Base-by-base conservation (phyloP, 2,329 filamentous ascomycete genomes). In the Arthrocladium fulminans region DNA sequence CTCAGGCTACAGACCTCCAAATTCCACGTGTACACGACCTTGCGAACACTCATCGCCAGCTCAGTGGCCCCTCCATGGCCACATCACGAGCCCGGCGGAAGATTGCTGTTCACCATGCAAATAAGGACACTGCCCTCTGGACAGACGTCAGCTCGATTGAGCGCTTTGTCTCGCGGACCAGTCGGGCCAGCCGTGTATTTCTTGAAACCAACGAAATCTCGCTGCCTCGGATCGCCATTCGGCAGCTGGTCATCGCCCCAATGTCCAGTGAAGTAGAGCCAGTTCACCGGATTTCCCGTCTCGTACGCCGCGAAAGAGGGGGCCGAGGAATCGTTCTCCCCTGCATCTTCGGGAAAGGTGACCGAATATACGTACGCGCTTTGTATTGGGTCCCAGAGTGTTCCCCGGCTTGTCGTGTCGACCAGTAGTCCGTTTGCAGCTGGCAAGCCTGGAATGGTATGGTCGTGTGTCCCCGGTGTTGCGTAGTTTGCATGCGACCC, bases 401-500 rank as follows among this genome's bases (percentile, higher is more conserved):
- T 58, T 3, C 79, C 80, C 32, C 66, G 61, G 47, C 78, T 72
- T 10, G 75, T 74, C 48, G 76, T 71, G 57, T 83, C 73, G 35
- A 75, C 67, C 2, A 81, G 60, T 4, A 77, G 66, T 10, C 45
- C 45, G 5, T 9, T n/a, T n/a, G 30, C 35, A 2, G 55, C 56
- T 0, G 76, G 77, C 15, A 81, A 48, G 48, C 77, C 72, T 0
- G 80, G 80, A 47, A 83, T 80, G 0, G 74, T 75, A 57, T 83
- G 79, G 58, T 83, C 80, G 57, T 84, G 80, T 1, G 65, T 68
- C 2, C 57, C 81, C 10, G 63, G 43, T 5, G 73, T 76, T 15
- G 79, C 77, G 60, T 84, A 84, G 57, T 78, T 79, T 7, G 81
- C 81, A 61, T 85, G 81, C 0, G 73, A 75, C 7, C 81, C 81